A percentile compares a stretch with the other conserved stretches of the same genome.
phyloP scores from a whole-genome alignment of 208 protist genomes.

The Strigomonas galati region DNA sequence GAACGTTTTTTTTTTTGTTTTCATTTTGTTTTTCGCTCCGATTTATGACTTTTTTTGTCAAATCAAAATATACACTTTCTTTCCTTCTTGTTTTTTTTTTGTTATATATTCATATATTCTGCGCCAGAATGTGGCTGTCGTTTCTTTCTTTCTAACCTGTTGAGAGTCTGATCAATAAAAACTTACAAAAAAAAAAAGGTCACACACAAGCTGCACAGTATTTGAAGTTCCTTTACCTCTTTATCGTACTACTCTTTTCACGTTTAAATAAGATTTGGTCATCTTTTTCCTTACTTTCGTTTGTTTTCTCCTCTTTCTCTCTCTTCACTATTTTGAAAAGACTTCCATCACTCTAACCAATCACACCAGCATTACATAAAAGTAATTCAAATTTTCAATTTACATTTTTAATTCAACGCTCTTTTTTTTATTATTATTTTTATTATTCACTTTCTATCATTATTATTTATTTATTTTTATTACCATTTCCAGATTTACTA shows the following conservation, averaged over 20 bases:
- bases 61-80: slow-evolving; percentile 5
- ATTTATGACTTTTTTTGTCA: neutral
- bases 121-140: slow-evolving; percentile 2
- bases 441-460: slow-evolving; percentile 5
- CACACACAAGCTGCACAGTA: neutral
- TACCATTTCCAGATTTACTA: slow-evolving; percentile 2
- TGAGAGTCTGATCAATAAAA: neutral
- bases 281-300: slow-evolving; percentile 5
- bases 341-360: neutral
- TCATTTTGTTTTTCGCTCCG: slow-evolving; percentile 15
- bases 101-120: slow-evolving; percentile 12
- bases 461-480: slow-evolving; percentile 9
- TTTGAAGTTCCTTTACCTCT: neutral
- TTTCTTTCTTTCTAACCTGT: slow-evolving; percentile 17
- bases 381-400: neutral
- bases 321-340: neutral
- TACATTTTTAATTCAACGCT: slow-evolving; percentile 4
- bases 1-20: slow-evolving; percentile 13
- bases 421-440: slow-evolving; percentile 11
- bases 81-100: slow-evolving; percentile 26
- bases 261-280: neutral
- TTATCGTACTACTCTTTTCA: neutral
- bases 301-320: neutral
- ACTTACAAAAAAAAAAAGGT: neutral
- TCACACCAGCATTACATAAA: neutral